Evolutionary conservation across 495 filamentous ascomycete genomes (phyloP).

Genomic region (Jackrogersella minutella): DNA sequence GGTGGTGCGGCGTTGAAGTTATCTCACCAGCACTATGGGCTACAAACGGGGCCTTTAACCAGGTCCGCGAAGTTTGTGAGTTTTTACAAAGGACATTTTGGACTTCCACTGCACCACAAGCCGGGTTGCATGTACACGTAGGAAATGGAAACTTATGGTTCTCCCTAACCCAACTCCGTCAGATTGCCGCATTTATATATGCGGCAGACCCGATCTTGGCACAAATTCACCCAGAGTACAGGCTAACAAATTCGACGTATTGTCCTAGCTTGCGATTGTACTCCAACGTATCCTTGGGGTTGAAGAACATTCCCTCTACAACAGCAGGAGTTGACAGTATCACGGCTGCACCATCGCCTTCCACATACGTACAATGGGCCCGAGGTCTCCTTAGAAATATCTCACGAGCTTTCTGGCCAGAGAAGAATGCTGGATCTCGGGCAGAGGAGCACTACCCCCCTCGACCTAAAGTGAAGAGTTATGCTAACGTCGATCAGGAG

Average conservation of each 20-base stretch:
- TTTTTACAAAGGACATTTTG: conserved; percentile 14
- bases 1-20: conserved; percentile 24
- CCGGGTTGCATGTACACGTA: conserved; percentile 36
- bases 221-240: conserved; percentile 26
- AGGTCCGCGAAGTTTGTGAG: conserved; percentile 27
- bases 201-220: conserved; percentile 29
- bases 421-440: neutral
- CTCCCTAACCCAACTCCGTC: neutral
- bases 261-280: conserved; percentile 19
- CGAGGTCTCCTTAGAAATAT: too few relatives aligned
- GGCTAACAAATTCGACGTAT: neutral
- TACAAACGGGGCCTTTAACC: conserved; percentile 11
- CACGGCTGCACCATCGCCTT: too few relatives aligned
- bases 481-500: too few relatives aligned
- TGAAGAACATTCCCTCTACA: neutral
- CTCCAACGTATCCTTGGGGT: conserved; percentile 1
- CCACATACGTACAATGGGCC: too few relatives aligned
- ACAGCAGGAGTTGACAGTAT: too few relatives aligned
- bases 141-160: conserved; percentile 25
- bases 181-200: conserved; percentile 25
- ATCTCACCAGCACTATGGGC: conserved; percentile 30
- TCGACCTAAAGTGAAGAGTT: neutral
- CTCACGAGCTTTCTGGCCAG: neutral
- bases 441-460: neutral
- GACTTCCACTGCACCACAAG: neutral